phyloP scores from a whole-genome alignment of 139 green algal species.

The Micractinium sp. region DNA sequence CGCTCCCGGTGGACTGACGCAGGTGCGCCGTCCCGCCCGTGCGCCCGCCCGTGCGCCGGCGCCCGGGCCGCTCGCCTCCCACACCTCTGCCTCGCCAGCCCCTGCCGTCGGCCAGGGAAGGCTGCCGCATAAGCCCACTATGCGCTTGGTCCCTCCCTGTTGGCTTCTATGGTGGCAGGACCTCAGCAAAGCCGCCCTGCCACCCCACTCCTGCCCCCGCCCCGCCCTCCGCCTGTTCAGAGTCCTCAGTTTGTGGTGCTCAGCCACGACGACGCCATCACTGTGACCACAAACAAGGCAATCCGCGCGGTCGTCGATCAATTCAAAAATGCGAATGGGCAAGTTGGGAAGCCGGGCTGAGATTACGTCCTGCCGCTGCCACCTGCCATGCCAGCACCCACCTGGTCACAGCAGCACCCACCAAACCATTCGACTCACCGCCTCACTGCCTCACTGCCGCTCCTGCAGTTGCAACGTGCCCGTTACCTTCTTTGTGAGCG shows the following conservation, averaged over 20 bases:
- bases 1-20: too few relatives aligned
- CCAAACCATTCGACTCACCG: not conserved
- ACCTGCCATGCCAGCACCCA: not conserved
- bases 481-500: not conserved
- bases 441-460: not conserved
- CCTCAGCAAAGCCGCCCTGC: too few relatives aligned
- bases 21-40: too few relatives aligned
- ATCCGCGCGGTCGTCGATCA: not conserved
- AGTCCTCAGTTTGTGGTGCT: constrained; percentile 26
- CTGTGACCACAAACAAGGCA: not conserved
- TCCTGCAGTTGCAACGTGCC: constrained; percentile 5
- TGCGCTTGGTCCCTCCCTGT: too few relatives aligned
- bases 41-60: too few relatives aligned
- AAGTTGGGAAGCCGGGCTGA: not conserved
- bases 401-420: not conserved
- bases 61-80: too few relatives aligned
- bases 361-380: too few relatives aligned
- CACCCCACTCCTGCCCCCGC: not conserved
- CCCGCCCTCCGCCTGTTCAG: not conserved
- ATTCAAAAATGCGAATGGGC: not conserved
- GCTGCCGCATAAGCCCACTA: too few relatives aligned
- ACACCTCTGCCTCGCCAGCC: too few relatives aligned
- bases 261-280: constrained; percentile 26
- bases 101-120: too few relatives aligned
- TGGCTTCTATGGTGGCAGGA: too few relatives aligned